These are phyloP conservation scores for Leishmania braziliensis DNA, from an alignment of 208 protist species.

Conservation along the genomic window DNA sequence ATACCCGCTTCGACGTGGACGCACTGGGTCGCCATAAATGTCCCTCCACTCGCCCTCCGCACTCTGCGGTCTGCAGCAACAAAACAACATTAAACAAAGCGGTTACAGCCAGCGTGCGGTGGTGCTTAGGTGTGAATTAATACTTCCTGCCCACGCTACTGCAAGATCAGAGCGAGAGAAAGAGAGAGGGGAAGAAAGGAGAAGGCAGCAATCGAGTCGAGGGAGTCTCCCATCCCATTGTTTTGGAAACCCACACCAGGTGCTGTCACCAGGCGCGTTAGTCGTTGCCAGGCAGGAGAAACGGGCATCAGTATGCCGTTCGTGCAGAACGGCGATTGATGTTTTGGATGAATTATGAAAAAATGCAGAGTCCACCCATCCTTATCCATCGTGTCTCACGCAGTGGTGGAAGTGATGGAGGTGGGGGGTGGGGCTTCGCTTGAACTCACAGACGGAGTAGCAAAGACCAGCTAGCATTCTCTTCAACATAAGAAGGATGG, in stretches of 20 bases:
- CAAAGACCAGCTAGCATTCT: not conserved
- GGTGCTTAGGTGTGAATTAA: not conserved
- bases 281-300: not conserved
- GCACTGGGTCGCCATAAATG: constrained; percentile 80
- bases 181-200: not conserved
- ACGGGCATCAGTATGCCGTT: not conserved
- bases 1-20: constrained; percentile 79
- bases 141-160: not conserved
- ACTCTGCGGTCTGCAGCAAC: constrained; percentile 38
- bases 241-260: not conserved
- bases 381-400: not conserved
- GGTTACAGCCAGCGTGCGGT: too few relatives aligned
- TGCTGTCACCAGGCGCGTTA: not conserved
- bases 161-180: not conserved
- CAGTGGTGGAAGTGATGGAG: not conserved
- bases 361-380: not conserved
- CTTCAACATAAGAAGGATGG: not conserved
- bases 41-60: constrained; percentile 73
- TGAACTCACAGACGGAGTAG: not conserved
- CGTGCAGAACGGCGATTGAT: not conserved
- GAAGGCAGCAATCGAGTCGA: not conserved
- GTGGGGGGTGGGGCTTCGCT: not conserved
- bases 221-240: not conserved
- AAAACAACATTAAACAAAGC: constrained; percentile 14
- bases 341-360: not conserved